Conservation (phyloP, 352 stramenopile species). For the Sclerospora graminicola region DNA sequence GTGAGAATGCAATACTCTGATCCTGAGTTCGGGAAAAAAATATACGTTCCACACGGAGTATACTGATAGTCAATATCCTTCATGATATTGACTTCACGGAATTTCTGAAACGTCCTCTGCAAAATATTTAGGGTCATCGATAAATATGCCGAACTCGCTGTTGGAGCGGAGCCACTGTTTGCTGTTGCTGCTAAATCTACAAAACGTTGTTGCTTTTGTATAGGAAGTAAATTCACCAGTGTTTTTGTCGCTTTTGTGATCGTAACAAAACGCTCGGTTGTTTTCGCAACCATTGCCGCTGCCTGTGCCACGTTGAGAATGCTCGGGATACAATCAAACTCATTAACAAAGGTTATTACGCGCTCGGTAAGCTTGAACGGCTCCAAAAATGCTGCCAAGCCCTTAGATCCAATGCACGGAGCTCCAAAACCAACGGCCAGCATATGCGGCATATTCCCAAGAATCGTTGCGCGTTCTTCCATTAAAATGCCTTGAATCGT, state of each 20-base stretch:
- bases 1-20: constrained; percentile 40
- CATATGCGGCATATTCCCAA: constrained; percentile 31
- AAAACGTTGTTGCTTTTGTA: constrained; percentile 64
- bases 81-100: constrained; percentile 65
- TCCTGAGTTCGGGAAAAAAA: constrained; percentile 60
- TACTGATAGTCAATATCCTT: constrained; percentile 74
- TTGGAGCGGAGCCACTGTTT: constrained; percentile 18
- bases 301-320: constrained; percentile 79
- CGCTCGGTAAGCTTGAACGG: constrained; percentile 37
- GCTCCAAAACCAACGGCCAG: constrained; percentile 70
- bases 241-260: constrained; percentile 76
- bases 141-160: constrained; percentile 58
- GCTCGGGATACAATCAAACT: constrained; percentile 79
- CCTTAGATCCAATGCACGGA: constrained; percentile 53
- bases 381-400: constrained; percentile 35
- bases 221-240: constrained; percentile 56
- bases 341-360: constrained; percentile 74
- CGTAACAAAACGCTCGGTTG: constrained; percentile 62
- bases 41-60: constrained; percentile 60
- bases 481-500: constrained; percentile 15
- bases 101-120: constrained; percentile 73
- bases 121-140: constrained; percentile 72
- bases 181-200: constrained; percentile 24
- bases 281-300: constrained; percentile 65
- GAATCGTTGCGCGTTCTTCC: constrained; percentile 13